Conservation (phyloP, 208 protist genomes). For the Tritrichomonas musculus region DNA sequence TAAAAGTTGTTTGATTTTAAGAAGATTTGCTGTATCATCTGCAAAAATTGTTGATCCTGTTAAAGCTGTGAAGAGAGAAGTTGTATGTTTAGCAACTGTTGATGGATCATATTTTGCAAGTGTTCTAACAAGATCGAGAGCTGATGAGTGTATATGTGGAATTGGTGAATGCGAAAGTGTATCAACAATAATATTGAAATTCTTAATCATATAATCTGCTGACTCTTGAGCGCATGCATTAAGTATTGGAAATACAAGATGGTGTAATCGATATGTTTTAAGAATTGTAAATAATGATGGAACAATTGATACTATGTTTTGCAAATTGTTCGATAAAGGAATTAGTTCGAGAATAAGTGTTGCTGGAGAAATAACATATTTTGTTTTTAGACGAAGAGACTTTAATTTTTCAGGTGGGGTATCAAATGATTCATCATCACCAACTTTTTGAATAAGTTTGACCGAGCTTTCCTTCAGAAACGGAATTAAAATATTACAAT, state of each 20-base stretch:
- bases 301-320: not conserved
- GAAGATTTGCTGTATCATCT: not conserved
- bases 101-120: not conserved
- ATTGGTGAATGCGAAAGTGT: not conserved
- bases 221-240: not conserved
- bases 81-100: not conserved
- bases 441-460: too few species aligned
- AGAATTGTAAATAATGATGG: not conserved
- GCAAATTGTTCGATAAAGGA: not conserved
- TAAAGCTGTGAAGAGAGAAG: not conserved
- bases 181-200: not conserved
- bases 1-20: not conserved
- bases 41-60: not conserved
- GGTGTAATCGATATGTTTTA: not conserved
- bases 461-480: too few species aligned
- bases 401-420: too few species aligned
- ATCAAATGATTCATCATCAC: too few species aligned
- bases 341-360: not conserved
- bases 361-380: not conserved
- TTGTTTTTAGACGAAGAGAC: not conserved
- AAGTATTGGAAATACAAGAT: not conserved
- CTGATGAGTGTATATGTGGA: constrained; percentile 17
- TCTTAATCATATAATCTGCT: not conserved
- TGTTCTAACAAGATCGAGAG: not conserved
- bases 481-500: not conserved